These are phyloP conservation scores for Pichia sp. DNA, from an alignment of 1,139 yeast genomes.

Conservation along the genomic window DNA sequence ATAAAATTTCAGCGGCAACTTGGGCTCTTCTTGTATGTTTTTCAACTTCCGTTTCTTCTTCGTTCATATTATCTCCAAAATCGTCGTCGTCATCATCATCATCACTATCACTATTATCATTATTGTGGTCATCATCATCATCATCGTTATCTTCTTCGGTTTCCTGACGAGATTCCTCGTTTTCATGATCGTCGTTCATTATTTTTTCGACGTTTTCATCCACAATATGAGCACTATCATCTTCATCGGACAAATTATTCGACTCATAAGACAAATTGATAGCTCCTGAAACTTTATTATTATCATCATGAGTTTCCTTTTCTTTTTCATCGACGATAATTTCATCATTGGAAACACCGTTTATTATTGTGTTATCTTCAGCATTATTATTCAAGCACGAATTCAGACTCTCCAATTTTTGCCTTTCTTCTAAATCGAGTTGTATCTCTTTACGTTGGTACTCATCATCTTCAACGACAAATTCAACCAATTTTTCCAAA, in stretches of 20 bases:
- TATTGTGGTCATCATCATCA: constrained; percentile 11
- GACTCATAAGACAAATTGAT: neutral
- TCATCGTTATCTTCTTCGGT: constrained; percentile 2
- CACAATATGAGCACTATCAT: constrained; percentile 9
- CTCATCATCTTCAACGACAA: constrained; percentile 42
- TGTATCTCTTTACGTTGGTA: constrained; percentile 15
- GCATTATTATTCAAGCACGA: neutral
- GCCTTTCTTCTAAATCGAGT: constrained; percentile 3
- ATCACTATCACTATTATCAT: constrained; percentile 18
- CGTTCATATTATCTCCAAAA: constrained; percentile 20
- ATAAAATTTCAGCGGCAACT: constrained; percentile 81
- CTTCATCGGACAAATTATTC: neutral
- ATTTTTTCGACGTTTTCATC: constrained; percentile 4
- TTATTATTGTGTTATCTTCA: neutral
- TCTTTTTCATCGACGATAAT: neutral
- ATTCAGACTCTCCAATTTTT: constrained; percentile 1
- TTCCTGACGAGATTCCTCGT: neutral
- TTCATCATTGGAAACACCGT: neutral
- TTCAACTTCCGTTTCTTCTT: constrained; percentile 40
- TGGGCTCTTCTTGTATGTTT: constrained; percentile 65
- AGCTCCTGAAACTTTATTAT: neutral
- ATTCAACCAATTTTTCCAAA: constrained; percentile 54
- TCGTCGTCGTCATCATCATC: constrained; percentile 26
- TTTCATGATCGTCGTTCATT: neutral
- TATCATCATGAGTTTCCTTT: neutral